Percentiles rank a stretch among this genome's conserved stretches.
Conservation (phyloP, 176 grass and related monocot genomes). For the Cenchrus americanus region DNA sequence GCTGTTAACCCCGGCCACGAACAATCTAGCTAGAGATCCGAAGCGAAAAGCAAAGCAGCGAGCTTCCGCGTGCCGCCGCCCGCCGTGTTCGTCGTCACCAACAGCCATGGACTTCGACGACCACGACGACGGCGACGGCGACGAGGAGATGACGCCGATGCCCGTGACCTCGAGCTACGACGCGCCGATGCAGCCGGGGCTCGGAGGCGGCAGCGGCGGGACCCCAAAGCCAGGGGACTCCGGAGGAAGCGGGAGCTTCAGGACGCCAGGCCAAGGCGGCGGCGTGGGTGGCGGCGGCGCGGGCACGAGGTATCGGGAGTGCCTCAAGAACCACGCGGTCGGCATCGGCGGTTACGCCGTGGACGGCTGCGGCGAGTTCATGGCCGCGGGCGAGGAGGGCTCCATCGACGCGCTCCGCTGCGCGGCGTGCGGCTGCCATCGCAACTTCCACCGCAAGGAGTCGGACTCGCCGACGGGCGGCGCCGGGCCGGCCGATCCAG, state of each 20-base stretch:
- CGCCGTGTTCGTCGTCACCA: background rate
- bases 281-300: background rate
- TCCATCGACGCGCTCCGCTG: slow-evolving; percentile 82
- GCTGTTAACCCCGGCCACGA: slow-evolving; percentile 52
- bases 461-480: slow-evolving; percentile 11
- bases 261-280: background rate
- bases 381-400: slow-evolving; percentile 75
- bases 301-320: slow-evolving; percentile 66
- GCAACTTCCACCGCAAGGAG: slow-evolving; percentile 92
- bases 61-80: background rate
- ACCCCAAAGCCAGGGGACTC: slow-evolving; percentile 35
- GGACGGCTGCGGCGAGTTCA: slow-evolving; percentile 94
- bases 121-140: slow-evolving; percentile 55
- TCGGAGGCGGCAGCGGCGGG: background rate
- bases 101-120: slow-evolving; percentile 68
- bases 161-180: slow-evolving; percentile 62
- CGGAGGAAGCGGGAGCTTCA: slow-evolving; percentile 2
- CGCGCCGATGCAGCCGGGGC: slow-evolving; percentile 31
- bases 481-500: background rate
- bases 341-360: slow-evolving; percentile 83
- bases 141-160: slow-evolving; percentile 61
- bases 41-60: slow-evolving; percentile 21
- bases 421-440: slow-evolving; percentile 83
- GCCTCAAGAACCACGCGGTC: slow-evolving; percentile 94
- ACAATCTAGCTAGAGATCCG: slow-evolving; percentile 19